A percentile compares a stretch with the other conserved stretches of the same genome.
These are phyloP conservation scores for Tremella mesenterica DNA, from an alignment of 768 basidiomycete genomes.

Conservation along the genomic window DNA sequence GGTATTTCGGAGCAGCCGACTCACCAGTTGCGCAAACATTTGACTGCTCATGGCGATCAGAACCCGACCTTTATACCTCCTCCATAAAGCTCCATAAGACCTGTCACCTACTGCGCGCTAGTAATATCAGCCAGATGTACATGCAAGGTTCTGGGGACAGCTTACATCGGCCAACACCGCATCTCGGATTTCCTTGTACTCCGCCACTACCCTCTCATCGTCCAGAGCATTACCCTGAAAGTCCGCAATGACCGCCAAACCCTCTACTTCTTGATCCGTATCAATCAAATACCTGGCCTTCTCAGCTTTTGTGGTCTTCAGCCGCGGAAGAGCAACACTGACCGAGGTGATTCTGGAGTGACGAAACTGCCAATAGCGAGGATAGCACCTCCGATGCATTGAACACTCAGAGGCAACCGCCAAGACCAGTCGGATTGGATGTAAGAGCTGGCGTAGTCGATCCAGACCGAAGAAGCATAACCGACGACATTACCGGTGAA, in stretches of 20 bases:
- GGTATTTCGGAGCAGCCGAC: constrained; percentile 41
- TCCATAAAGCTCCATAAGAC: constrained; percentile 76
- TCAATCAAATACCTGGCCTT: constrained; percentile 74
- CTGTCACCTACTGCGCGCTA: constrained; percentile 69
- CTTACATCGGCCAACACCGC: constrained; percentile 45
- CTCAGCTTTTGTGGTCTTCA: background rate
- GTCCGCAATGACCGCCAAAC: constrained; percentile 77
- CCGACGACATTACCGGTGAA: constrained; percentile 89
- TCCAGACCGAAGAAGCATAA: constrained; percentile 86
- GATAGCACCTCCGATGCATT: constrained; percentile 75
- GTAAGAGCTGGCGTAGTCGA: constrained; percentile 86
- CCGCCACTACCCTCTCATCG: constrained; percentile 61
- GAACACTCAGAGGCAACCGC: constrained; percentile 79
- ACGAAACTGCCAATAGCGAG: constrained; percentile 69
- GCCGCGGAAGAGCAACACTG: constrained; percentile 17
- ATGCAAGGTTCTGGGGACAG: background rate
- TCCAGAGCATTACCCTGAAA: constrained; percentile 72
- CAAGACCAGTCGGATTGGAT: constrained; percentile 78
- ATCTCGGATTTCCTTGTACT: constrained; percentile 83
- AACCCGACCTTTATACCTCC: constrained; percentile 72
- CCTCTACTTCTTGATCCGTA: constrained; percentile 69
- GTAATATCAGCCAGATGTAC: constrained; percentile 2
- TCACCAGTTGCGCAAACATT: constrained; percentile 83
- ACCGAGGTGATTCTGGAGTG: constrained; percentile 87
- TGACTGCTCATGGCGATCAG: constrained; percentile 91